phyloP scores from a whole-genome alignment of 768 basidiomycete genomes.

The Sporobolomyces phaffii region DNA sequence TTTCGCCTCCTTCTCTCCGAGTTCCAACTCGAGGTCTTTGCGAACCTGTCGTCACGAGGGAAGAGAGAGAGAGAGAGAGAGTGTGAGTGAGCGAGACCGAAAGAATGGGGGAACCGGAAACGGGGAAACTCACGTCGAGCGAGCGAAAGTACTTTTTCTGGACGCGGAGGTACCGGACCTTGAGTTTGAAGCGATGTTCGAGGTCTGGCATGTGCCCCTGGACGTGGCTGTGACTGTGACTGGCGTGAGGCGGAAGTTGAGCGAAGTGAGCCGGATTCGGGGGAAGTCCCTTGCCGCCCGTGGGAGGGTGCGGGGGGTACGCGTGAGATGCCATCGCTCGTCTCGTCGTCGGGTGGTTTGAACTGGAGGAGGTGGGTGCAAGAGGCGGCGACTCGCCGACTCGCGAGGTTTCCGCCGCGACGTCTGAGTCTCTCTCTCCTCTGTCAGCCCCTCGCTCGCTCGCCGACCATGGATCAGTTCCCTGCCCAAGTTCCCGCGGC shows the following conservation, averaged over 20 bases:
- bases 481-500: slow-evolving; percentile 10
- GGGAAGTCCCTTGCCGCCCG: slow-evolving; percentile 29
- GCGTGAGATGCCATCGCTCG: neutral
- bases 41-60: too few relatives aligned
- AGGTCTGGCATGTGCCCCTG: slow-evolving; percentile 20
- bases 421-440: neutral
- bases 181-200: slow-evolving; percentile 18
- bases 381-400: neutral
- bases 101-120: too few relatives aligned
- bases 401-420: neutral
- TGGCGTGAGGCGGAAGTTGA: neutral
- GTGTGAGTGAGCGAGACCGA: neutral
- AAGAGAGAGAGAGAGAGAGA: neutral
- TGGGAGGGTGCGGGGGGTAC: slow-evolving; percentile 4
- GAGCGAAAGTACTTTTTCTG: slow-evolving; percentile 9
- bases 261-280: neutral
- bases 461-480: slow-evolving; percentile 28
- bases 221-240: neutral
- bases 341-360: neutral
- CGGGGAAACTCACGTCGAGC: slow-evolving; percentile 15
- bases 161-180: slow-evolving; percentile 16
- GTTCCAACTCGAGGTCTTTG: slow-evolving; percentile 31
- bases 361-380: neutral
- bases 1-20: slow-evolving; percentile 45
- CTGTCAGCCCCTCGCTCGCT: neutral